These are phyloP conservation scores for Globisporangium iwayamae DNA, from an alignment of 352 stramenopile species.

Conservation along the genomic window DNA sequence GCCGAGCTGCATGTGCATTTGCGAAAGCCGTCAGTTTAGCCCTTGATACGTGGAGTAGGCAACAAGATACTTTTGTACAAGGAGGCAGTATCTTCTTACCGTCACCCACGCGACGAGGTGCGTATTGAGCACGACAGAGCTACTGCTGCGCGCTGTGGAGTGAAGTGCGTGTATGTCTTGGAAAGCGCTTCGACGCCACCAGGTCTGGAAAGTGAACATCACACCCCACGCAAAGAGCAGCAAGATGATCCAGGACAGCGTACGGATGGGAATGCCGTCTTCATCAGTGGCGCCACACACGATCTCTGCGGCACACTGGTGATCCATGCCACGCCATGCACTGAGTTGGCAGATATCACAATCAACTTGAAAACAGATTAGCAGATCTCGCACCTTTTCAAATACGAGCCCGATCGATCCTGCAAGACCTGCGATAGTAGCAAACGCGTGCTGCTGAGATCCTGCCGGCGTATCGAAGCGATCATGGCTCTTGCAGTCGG, in stretches of 20 bases:
- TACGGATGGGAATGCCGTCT: not conserved
- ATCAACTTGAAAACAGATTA: not conserved
- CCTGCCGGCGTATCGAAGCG: not conserved
- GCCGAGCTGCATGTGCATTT: conserved; percentile 8
- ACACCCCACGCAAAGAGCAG: conserved; percentile 20
- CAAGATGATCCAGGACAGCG: conserved; percentile 13
- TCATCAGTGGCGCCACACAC: not conserved
- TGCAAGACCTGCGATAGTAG: conserved; percentile 23
- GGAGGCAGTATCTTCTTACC: conserved; percentile 8
- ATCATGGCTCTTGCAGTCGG: conserved; percentile 6
- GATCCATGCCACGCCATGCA: not conserved
- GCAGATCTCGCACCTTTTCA: conserved; percentile 28
- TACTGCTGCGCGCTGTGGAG: not conserved
- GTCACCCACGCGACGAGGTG: conserved; percentile 18
- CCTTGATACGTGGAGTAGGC: not conserved
- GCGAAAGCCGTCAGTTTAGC: not conserved
- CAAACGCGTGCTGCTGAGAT: conserved; percentile 16
- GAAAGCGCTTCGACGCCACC: conserved; percentile 16
- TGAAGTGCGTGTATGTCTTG: not conserved
- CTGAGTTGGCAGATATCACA: not conserved
- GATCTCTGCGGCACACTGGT: conserved; percentile 21
- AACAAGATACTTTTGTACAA: too few species aligned
- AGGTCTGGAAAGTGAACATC: conserved; percentile 16
- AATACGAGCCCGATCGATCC: conserved; percentile 23
- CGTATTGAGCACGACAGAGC: conserved; percentile 5